Evolutionary conservation across 2,329 filamentous ascomycete genomes (phyloP).

Genomic region (Claviceps arundinis): DNA sequence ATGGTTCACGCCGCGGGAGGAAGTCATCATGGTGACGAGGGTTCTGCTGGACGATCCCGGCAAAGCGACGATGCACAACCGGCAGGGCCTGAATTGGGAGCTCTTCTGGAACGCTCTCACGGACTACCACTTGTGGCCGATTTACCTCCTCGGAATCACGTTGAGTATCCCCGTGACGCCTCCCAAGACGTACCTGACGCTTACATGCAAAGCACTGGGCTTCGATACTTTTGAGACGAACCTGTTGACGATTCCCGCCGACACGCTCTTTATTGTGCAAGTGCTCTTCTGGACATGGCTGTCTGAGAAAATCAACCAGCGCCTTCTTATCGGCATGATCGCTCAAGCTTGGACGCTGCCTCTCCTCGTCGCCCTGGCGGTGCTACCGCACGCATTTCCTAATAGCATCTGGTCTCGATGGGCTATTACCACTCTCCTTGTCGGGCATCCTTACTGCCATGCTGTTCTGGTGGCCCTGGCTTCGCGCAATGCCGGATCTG

Average conservation of each 20-base stretch:
- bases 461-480: constrained; percentile 41
- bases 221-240: constrained; percentile 37
- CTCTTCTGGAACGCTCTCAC: constrained; percentile 34
- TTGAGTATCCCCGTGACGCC: constrained; percentile 34
- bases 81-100: constrained; percentile 35
- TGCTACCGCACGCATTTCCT: constrained; percentile 12
- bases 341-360: constrained; percentile 41
- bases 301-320: constrained; percentile 29
- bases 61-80: constrained; percentile 41
- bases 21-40: constrained; percentile 45
- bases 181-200: constrained; percentile 36
- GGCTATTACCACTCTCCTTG: constrained; percentile 19
- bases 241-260: constrained; percentile 39
- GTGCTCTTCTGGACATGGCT: constrained; percentile 30
- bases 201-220: constrained; percentile 33
- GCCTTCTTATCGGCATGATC: constrained; percentile 25
- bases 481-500: constrained; percentile 43
- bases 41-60: constrained; percentile 41
- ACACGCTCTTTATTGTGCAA: constrained; percentile 24
- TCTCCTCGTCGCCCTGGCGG: constrained; percentile 33
- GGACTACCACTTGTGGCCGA: constrained; percentile 43
- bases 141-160: constrained; percentile 36
- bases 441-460: constrained; percentile 18
- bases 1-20: constrained; percentile 44
- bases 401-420: constrained; percentile 19